Conservation (phyloP, 257 asterid genomes). For the Nicotiana paniculata region DNA sequence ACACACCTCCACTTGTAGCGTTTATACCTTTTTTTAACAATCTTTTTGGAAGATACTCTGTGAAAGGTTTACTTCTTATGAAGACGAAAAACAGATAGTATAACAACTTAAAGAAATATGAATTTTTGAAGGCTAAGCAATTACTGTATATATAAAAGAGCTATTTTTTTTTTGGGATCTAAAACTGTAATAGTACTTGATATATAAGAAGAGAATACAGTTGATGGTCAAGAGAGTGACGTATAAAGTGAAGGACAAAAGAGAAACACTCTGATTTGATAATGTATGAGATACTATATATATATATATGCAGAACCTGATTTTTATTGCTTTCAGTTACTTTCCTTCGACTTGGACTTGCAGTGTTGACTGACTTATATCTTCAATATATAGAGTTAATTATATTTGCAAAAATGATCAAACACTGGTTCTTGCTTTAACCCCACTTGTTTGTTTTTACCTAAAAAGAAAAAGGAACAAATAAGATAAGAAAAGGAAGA, state of each 20-base stretch:
- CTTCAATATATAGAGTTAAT: not conserved
- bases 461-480: not conserved
- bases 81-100: too few species aligned
- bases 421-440: not conserved
- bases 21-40: too few species aligned
- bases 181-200: too few species aligned
- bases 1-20: too few species aligned
- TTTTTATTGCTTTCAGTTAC: not conserved
- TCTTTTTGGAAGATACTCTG: too few species aligned
- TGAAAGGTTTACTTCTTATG: too few species aligned
- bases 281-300: not conserved
- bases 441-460: not conserved
- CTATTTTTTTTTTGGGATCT: too few species aligned
- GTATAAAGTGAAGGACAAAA: conserved; percentile 8
- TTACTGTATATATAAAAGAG: too few species aligned
- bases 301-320: not conserved
- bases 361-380: not conserved
- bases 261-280: not conserved
- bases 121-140: too few species aligned
- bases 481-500: not conserved
- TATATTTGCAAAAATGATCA: not conserved
- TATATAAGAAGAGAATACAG: too few species aligned
- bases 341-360: not conserved
- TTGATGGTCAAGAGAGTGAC: not conserved
- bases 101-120: too few species aligned